Base-by-base conservation (phyloP, 163 green algal species). In the Scenedesmus sp. region DNA sequence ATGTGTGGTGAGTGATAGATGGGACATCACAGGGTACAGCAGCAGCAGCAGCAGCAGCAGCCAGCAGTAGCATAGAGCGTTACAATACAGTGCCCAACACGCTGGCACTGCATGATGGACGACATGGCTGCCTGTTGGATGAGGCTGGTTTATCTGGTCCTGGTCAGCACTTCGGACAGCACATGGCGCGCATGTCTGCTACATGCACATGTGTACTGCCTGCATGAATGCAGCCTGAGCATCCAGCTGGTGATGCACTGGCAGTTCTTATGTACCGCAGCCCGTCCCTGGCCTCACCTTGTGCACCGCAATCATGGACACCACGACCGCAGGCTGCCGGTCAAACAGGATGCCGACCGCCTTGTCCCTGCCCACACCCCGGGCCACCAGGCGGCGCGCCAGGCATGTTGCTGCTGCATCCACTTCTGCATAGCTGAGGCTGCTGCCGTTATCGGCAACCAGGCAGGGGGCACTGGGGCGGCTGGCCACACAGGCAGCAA, bases 241-340 rank as follows among this genome's bases (percentile, higher is more conserved):
- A 24, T 61, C 12, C 20, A 18, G 13, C 3, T 22, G 12, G 12
- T 22, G 56, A 70, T 70, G 56, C 9, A 70, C 20, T n/a, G 22
- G 20, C 56, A 2, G 56, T 70, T 33, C 56, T 33, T 70, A 4
- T 70, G 65, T 76, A 40, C 65, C 30, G 65, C 65, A 20, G 65
- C 65, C 49, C 24, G 26, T 72, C 24, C 59, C 26, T 46, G 70
- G 5, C 6, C 72, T 35, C 72, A 81, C 72, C 72, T 81, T 81
- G 72, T 81, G 72, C 20, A 86, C 44, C 3, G 81, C 81, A 18
- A 86, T 42, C 81, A 86, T 70, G 43, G 81, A 68, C 46, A 86
- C 81, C 16, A 70, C 46, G 18, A 86, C 35, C 15, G 42, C 46
- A 12, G 43, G 44, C 35, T 35, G 24, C 18, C 81, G 46, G 24